Evolutionary conservation across 2,329 filamentous ascomycete species (phyloP).

Genomic region (Alternaria arborescens): DNA sequence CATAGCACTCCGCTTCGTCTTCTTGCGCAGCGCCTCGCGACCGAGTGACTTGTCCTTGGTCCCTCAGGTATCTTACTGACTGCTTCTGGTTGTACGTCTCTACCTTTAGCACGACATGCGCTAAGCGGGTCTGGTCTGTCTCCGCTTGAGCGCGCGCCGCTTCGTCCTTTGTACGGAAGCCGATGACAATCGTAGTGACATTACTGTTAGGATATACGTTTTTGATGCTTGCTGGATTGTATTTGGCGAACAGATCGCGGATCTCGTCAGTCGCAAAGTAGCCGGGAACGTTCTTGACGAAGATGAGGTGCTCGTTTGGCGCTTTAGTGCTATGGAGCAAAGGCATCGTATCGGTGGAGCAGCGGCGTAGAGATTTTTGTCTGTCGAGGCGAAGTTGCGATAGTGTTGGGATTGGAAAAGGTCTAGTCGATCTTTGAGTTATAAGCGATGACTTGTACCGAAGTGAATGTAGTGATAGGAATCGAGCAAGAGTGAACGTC

Average conservation of each 20-base stretch:
- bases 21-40: neutral
- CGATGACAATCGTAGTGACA: slow-evolving; percentile 29
- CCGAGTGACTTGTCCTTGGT: slow-evolving; percentile 6
- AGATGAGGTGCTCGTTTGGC: slow-evolving; percentile 23
- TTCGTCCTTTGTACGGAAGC: slow-evolving; percentile 15
- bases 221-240: slow-evolving; percentile 20
- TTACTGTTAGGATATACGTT: slow-evolving; percentile 25
- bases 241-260: slow-evolving; percentile 12
- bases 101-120: slow-evolving; percentile 21
- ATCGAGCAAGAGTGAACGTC: neutral
- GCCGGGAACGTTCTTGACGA: slow-evolving; percentile 33
- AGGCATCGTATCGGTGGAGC: slow-evolving; percentile 2
- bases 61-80: slow-evolving; percentile 17
- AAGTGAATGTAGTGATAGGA: neutral
- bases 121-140: slow-evolving; percentile 19
- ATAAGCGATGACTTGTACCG: neutral
- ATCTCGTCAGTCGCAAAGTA: slow-evolving; percentile 11
- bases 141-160: slow-evolving; percentile 19
- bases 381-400: neutral
- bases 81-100: slow-evolving; percentile 26
- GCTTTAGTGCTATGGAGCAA: neutral
- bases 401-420: neutral
- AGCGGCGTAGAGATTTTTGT: neutral
- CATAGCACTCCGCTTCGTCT: neutral
- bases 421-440: neutral